phyloP scores from a whole-genome alignment of 2,329 filamentous ascomycete species.

The Rhynchosporium graminicola region DNA sequence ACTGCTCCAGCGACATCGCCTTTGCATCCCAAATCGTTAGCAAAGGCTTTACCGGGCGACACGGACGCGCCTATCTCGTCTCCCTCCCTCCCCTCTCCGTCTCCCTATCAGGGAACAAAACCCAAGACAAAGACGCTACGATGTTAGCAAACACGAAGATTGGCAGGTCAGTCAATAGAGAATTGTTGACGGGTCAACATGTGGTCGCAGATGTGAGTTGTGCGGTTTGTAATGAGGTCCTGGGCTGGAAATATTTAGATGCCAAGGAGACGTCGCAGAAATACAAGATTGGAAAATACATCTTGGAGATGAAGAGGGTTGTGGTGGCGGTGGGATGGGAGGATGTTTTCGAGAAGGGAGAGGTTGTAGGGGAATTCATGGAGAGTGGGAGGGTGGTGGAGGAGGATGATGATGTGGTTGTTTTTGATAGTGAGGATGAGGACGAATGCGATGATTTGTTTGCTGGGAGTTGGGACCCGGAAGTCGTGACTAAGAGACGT shows the following conservation, averaged over 20 bases:
- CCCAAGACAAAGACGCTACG: constrained; percentile 19
- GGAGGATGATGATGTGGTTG: constrained; percentile 48
- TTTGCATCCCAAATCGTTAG: constrained; percentile 62
- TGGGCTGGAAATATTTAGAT: constrained; percentile 71
- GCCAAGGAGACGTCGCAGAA: constrained; percentile 59
- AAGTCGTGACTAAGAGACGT: constrained; percentile 39
- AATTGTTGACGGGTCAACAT: constrained; percentile 63
- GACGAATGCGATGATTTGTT: constrained; percentile 70
- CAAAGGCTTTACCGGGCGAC: constrained; percentile 66
- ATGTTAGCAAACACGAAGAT: constrained; percentile 57
- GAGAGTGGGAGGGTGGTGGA: constrained; percentile 58
- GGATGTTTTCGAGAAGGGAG: constrained; percentile 40
- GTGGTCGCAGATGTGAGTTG: constrained; percentile 65
- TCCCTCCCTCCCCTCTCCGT: constrained; percentile 41
- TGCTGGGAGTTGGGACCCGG: constrained; percentile 60
- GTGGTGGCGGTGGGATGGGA: constrained; percentile 57
- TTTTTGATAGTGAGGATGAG: constrained; percentile 65
- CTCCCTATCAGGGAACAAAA: constrained; percentile 17
- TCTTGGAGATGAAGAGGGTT: constrained; percentile 62
- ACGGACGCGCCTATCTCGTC: constrained; percentile 65
- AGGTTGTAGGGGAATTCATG: constrained; percentile 47
- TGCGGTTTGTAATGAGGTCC: constrained; percentile 53
- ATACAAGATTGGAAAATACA: constrained; percentile 71
- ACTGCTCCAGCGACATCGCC: constrained; percentile 62
- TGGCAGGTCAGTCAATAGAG: constrained; percentile 55